A percentile compares a stretch with the other conserved stretches of the same genome.
phyloP scores from a whole-genome alignment of 2,329 filamentous ascomycete species.

The Verticillium dahliae region DNA sequence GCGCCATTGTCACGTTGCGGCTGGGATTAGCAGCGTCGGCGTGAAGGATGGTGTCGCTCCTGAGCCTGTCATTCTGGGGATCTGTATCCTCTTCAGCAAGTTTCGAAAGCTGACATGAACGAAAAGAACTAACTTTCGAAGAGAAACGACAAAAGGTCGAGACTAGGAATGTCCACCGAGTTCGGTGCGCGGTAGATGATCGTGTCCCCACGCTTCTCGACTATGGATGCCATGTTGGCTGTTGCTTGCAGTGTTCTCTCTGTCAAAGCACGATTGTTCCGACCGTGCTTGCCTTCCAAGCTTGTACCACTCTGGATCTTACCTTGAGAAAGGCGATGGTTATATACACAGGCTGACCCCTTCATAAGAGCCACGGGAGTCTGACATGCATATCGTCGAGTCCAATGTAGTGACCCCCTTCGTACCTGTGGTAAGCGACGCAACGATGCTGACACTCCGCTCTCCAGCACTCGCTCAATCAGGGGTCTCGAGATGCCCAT shows the following conservation, averaged over 20 bases:
- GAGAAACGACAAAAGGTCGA: constrained; percentile 35
- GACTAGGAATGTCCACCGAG: constrained; percentile 23
- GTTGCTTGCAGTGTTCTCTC: too few relatives aligned
- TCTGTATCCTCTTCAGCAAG: not conserved
- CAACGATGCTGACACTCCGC: not conserved
- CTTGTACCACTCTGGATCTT: too few relatives aligned
- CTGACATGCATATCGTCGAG: not conserved
- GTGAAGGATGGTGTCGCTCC: constrained; percentile 47
- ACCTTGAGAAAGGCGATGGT: too few relatives aligned
- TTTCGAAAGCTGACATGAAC: not conserved
- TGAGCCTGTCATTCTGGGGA: constrained; percentile 5
- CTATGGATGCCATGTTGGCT: constrained; percentile 6
- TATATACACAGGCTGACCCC: not conserved
- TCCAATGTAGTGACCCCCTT: not conserved
- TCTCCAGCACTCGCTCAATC: not conserved
- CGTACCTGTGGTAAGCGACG: not conserved
- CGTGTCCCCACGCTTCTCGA: constrained; percentile 8
- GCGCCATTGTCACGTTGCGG: constrained; percentile 45
- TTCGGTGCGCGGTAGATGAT: constrained; percentile 30
- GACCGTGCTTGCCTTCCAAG: too few relatives aligned
- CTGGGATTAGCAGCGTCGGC: constrained; percentile 49
- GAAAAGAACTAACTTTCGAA: constrained; percentile 27
- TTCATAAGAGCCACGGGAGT: not conserved
- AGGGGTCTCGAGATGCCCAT: too few relatives aligned
- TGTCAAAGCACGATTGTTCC: too few relatives aligned